These are phyloP conservation scores for Condylostoma magnum DNA, from an alignment of 169 alveolate species.

Conservation along the genomic window DNA sequence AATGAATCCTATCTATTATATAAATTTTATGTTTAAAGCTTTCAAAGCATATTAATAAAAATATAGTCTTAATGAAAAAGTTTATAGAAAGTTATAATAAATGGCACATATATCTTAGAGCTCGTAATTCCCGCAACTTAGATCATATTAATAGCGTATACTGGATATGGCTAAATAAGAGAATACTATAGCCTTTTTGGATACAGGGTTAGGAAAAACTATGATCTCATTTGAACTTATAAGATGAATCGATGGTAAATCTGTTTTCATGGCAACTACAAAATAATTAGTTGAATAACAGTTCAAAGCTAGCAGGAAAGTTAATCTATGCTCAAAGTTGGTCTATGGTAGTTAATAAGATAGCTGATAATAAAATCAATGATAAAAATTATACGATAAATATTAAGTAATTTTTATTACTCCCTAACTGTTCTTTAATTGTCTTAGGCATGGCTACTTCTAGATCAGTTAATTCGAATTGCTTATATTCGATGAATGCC, in stretches of 20 bases:
- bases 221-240: neutral
- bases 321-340: neutral
- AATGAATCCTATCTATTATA: too few species aligned
- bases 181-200: conserved; percentile 7
- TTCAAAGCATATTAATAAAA: too few species aligned
- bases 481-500: conserved; percentile 49
- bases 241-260: neutral
- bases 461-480: conserved; percentile 18
- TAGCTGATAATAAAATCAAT: neutral
- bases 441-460: conserved; percentile 28
- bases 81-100: too few species aligned
- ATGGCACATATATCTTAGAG: too few species aligned
- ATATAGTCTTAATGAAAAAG: too few species aligned
- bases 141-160: neutral
- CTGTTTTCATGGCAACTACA: conserved; percentile 3
- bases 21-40: too few species aligned
- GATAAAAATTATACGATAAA: conserved; percentile 5
- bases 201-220: conserved; percentile 25
- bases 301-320: neutral
- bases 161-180: neutral
- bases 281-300: neutral
- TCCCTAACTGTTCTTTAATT: conserved; percentile 13
- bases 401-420: conserved; percentile 19
- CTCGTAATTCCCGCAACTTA: too few species aligned
- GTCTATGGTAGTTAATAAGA: neutral